These are phyloP conservation scores for Protoeuglena noctilucae DNA, from an alignment of 139 green algal species.

Conservation along the genomic window DNA sequence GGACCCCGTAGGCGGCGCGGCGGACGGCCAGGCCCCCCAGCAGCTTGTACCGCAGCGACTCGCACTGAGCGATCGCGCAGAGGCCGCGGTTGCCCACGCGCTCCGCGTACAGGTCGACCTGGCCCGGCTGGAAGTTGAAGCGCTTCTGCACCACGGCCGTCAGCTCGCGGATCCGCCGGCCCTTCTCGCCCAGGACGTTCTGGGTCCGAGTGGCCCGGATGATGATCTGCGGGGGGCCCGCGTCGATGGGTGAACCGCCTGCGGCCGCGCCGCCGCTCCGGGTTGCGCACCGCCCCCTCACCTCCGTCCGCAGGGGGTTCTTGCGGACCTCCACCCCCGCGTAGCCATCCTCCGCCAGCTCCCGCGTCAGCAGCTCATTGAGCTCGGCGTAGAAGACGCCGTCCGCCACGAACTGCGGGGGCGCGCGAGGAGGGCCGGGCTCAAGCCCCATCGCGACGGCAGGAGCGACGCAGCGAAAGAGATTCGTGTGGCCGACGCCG, in stretches of 20 bases:
- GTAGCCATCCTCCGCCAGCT: constrained; percentile 95
- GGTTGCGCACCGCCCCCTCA: no score
- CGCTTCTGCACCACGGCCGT: constrained; percentile 97
- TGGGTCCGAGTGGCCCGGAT: constrained; percentile 96
- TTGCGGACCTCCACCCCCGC: constrained; percentile 95
- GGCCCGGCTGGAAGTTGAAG: constrained; percentile 89
- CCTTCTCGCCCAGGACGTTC: constrained; percentile 98
- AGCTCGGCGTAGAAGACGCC: constrained; percentile 99
- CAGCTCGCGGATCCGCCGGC: constrained; percentile 93
- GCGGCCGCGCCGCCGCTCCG: no score
- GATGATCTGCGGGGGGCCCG: no score
- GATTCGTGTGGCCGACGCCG: no score
- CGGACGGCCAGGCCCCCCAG: constrained; percentile 91
- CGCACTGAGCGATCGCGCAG: constrained; percentile 92
- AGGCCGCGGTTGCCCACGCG: constrained; percentile 95
- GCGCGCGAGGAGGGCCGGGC: no score
- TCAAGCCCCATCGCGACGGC: no score
- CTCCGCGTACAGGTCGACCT: constrained; percentile 97
- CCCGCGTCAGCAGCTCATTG: constrained; percentile 93
- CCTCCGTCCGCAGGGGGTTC: constrained; percentile 93
- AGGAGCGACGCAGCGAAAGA: no score
- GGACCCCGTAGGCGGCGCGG: constrained; percentile 83
- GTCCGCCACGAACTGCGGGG: constrained; percentile 86
- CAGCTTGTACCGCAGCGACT: constrained; percentile 99
- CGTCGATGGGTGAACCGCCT: no score